Percentiles rank a stretch among this genome's conserved stretches.
These are phyloP conservation scores for Candida montana DNA, from an alignment of 805 yeast species.

Conservation along the genomic window DNA sequence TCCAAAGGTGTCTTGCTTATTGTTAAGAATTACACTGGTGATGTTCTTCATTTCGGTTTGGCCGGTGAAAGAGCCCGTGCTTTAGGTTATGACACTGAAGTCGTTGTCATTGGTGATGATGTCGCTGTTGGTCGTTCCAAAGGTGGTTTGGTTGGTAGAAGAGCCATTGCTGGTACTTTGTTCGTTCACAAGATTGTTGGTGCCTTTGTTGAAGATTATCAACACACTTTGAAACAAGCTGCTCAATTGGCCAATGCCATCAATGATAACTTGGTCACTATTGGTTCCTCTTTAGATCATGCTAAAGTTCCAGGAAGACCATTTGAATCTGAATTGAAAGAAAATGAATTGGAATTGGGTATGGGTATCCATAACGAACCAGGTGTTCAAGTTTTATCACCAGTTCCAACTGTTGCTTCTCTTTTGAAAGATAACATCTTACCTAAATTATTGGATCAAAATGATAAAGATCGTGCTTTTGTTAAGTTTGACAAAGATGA, in stretches of 20 bases:
- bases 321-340: conserved; percentile 46
- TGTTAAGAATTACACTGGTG: conserved; percentile 94
- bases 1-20: conserved; percentile 67
- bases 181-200: conserved; percentile 84
- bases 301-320: conserved; percentile 84
- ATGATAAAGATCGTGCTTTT: conserved; percentile 77
- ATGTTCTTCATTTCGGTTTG: conserved; percentile 85
- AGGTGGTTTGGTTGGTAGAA: conserved; percentile 87
- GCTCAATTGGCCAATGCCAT: conserved; percentile 55
- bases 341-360: conserved; percentile 78
- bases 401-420: conserved; percentile 64
- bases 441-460: conserved; percentile 51
- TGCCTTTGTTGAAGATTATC: conserved; percentile 49
- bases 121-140: conserved; percentile 90
- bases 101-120: conserved; percentile 83
- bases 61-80: conserved; percentile 86
- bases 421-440: conserved; percentile 54
- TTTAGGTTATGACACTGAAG: conserved; percentile 64
- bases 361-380: conserved; percentile 97
- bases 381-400: conserved; percentile 52
- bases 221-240: conserved; percentile 46
- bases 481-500: conserved; percentile 70
- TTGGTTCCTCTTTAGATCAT: conserved; percentile 86
- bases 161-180: conserved; percentile 91
- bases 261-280: conserved; percentile 67